Conservation (phyloP, 108 stramenopile genomes). For the Pelagomonas calceolata region DNA sequence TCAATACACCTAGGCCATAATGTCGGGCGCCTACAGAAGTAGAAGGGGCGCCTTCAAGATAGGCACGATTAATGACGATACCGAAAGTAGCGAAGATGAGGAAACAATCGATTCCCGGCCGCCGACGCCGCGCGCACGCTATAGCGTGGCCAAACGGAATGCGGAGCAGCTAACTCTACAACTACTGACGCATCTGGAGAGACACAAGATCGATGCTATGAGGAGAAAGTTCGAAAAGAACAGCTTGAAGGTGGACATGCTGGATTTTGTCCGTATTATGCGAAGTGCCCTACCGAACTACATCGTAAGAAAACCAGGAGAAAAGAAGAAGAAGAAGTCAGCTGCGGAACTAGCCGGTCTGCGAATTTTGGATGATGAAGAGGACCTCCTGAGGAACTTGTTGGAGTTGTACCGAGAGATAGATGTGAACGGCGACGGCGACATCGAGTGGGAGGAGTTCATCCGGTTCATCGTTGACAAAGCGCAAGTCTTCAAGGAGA, state of each 20-base stretch:
- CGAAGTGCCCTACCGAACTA: not conserved
- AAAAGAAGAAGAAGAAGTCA: not conserved
- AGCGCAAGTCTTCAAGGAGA: constrained; percentile 8
- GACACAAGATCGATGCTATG: not conserved
- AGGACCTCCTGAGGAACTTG: constrained; percentile 4
- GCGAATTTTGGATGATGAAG: not conserved
- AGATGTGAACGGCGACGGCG: constrained; percentile 29
- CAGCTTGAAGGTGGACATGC: not conserved
- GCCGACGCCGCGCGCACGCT: not conserved
- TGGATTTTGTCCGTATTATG: not conserved
- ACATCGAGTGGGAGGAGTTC: constrained; percentile 32
- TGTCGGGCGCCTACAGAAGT: no score
- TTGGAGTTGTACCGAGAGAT: constrained; percentile 25
- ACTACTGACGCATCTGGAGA: not conserved
- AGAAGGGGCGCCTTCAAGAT: no score
- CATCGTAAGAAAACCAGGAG: not conserved
- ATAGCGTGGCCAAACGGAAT: not conserved
- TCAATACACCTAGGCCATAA: no score
- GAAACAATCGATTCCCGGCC: not conserved
- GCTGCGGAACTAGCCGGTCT: not conserved
- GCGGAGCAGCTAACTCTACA: not conserved
- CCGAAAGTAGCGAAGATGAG: not conserved
- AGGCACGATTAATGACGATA: no score
- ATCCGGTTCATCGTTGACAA: constrained; percentile 26
- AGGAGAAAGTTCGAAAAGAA: not conserved